These are phyloP conservation scores for Beta corolliflora DNA, from an alignment of 179 eudicot species.

Conservation along the genomic window DNA sequence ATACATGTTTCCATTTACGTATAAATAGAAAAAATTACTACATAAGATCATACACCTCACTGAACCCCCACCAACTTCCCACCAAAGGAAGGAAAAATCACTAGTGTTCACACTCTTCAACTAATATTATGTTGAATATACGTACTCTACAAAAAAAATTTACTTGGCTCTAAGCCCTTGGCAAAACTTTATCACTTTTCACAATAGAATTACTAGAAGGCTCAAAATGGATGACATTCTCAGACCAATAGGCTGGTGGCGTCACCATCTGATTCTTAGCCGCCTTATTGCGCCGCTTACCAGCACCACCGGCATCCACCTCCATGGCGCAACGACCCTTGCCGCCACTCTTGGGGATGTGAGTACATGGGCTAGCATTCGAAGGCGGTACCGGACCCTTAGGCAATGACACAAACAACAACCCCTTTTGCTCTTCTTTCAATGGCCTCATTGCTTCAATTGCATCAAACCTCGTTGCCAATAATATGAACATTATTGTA, in stretches of 20 bases:
- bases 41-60: no score
- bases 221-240: not conserved
- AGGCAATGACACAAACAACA: slow-evolving; percentile 27
- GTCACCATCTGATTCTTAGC: not conserved
- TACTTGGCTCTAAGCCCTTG: not conserved
- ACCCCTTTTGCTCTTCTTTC: slow-evolving; percentile 16
- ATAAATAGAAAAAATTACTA: no score
- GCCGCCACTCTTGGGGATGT: slow-evolving; percentile 26
- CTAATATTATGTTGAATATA: no score
- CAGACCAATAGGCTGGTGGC: no score
- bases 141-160: no score
- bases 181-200: not conserved
- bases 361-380: slow-evolving; percentile 26
- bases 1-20: no score
- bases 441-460: slow-evolving; percentile 24
- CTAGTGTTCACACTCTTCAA: no score
- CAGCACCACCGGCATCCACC: slow-evolving; percentile 10
- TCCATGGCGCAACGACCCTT: slow-evolving; percentile 29
- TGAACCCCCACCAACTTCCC: no score
- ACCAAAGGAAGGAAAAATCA: no score
- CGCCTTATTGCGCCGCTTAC: not conserved
- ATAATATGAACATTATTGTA: slow-evolving; percentile 4
- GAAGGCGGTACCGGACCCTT: slow-evolving; percentile 17
- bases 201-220: not conserved
- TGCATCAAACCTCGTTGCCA: slow-evolving; percentile 14